Base-by-base conservation (phyloP, 192 early-diverging fungal genomes). In the Podila minutissima region DNA sequence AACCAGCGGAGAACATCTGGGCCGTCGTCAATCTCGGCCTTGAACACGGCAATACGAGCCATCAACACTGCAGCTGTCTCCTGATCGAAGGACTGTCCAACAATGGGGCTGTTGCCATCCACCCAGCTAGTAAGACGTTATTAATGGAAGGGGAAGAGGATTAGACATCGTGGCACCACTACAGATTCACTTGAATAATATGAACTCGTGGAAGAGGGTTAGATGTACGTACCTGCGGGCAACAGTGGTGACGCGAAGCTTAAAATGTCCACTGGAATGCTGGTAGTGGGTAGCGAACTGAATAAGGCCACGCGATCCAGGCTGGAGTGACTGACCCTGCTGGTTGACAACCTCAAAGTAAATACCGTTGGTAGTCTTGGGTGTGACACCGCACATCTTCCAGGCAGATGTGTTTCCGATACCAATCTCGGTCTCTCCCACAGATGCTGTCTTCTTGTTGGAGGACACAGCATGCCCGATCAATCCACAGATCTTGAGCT, bases 401-500 rank as follows among this genome's bases (percentile, higher is more conserved):
- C 98, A 99, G 19, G 95, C 93, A 41, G 93, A 95, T 20, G 98
- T 99, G 69, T 93, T 94, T 59, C 95, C 95, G 74, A 99, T 94
- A 72, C 98, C 98, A 76, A 99, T 99, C 83, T 98, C 98, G 10
- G 98, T 98, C 82, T 99, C 98, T 19, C 95, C 95, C 37, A 99
- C 97, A 72, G 89, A 94, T 0, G 95, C 84, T 2, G 92, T 88
- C 85, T 98, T 98, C 75, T 97, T 97, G 87, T 94, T 93, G 12
- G 89, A 91, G 31, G 96, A 97, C 1, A 96, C 85, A 46, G 96
- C 98, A 29, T 96, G 96, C n/a, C 98, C 98, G 72, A 99, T 98
- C 71, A 99, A 83, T 22, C 98, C 98, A 79, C 97, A 97, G 6
- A 99, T 93, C 87, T 94, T 93, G 61, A 99, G 89, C 79, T 99